Evolutionary conservation across 2,329 filamentous ascomycete genomes (phyloP), one percentile per base, ranked within the genome.

Genomic region (Aspergillus oerlinghausenensis): DNA sequence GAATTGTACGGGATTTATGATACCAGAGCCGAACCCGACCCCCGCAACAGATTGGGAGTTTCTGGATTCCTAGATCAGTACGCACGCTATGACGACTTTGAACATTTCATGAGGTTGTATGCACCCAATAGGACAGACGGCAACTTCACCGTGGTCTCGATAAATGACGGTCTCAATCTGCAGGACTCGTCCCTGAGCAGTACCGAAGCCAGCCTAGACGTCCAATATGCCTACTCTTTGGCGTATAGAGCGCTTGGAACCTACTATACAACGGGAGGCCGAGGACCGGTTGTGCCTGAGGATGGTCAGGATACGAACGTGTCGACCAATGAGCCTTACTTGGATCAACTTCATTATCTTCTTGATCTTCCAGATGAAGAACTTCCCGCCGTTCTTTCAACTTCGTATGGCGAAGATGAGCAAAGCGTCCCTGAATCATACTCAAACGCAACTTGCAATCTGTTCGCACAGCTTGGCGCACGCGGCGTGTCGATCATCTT

Each of bases 401-500:
- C 85, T n/a, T 89, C 86, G 0, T 90, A 90, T 66, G 86, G 85
- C 26, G 86, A 88, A 62, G 79, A 86, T 49, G 88, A 90, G 70
- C 84, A 80, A 67, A 81, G 79, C 3, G 76, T 89, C 0, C 85
- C 86, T 0, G 72, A 73, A 23, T 73, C 77, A 3, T 89, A 89
- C 67, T 81, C 84, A 7, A 77, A 82, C 64, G 78, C 82, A 55
- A 80, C 84, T 21, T 89, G 88, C 71, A 79, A 79, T 32, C 75
- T 84, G 45, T 85, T 87, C 58, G 84, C 82, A 4, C 83, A 87
- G 58, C 80, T 90, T 4, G 85, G 85, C 23, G 79, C 83, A 1
- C 82, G 87, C 10, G 88, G 88, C 32, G 82, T 89, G 21, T 84
- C 85, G 0, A 76, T 90, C n/a, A 76, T 91, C 54, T 84, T 85